Percentiles rank a stretch among this genome's conserved stretches.
Evolutionary conservation across 139 green algal species (phyloP).

Genomic region (Zygnema circumcarinatum): DNA sequence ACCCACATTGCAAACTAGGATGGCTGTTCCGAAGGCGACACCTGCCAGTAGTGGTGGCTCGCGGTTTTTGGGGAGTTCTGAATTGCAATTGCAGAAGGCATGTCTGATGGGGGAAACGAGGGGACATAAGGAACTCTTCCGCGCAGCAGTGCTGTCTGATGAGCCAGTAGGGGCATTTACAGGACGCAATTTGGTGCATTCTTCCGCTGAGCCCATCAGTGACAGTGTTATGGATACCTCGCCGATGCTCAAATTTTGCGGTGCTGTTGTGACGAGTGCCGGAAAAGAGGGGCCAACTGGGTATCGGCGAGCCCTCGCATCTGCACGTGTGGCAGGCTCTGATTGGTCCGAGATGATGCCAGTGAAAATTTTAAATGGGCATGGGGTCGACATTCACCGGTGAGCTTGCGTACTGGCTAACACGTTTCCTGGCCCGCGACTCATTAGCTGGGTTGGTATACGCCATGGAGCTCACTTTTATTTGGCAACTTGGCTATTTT

Average conservation of each 20-base stretch:
- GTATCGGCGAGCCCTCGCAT: neutral
- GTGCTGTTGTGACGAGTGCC: neutral
- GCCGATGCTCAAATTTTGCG: neutral
- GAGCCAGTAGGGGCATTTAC: neutral
- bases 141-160: neutral
- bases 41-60: neutral
- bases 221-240: neutral
- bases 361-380: neutral
- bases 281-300: neutral
- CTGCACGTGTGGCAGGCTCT: neutral
- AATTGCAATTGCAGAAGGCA: neutral
- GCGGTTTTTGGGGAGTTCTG: neutral
- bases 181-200: neutral
- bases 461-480: too few relatives aligned
- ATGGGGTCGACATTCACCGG: neutral
- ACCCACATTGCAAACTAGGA: neutral
- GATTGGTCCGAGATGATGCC: neutral
- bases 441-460: too few relatives aligned
- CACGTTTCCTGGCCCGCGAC: too few relatives aligned
- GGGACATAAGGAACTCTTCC: neutral
- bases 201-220: neutral
- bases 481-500: too few relatives aligned
- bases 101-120: too few relatives aligned
- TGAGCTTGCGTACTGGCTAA: too few relatives aligned
- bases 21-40: neutral